Evolutionary conservation across 108 stramenopile species (phyloP).

Genomic region (Stephanodiscus minutulus): DNA sequence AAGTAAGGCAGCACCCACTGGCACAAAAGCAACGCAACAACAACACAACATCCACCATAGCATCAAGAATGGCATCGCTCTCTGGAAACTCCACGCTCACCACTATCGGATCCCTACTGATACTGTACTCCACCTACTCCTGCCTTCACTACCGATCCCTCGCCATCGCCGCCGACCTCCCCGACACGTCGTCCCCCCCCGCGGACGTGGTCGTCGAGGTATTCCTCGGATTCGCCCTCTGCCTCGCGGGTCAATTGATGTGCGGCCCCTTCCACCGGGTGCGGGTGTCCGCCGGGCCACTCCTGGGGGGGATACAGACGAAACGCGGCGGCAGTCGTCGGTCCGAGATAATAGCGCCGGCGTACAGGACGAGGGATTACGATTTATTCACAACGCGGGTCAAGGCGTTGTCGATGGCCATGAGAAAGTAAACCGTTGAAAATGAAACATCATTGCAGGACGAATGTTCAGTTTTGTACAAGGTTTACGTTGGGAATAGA

Average conservation of each 20-base stretch:
- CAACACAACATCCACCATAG: no score
- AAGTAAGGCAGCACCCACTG: no score
- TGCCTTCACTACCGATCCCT: conserved; percentile 57
- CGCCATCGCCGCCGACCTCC: conserved; percentile 45
- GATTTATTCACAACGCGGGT: conserved; percentile 44
- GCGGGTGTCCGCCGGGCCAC: conserved; percentile 15
- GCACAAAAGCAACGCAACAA: no score
- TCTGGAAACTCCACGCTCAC: conserved; percentile 35
- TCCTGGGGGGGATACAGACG: neutral
- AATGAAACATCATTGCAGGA: neutral
- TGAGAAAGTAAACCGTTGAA: neutral
- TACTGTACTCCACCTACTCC: conserved; percentile 53
- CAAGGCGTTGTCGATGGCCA: conserved; percentile 17
- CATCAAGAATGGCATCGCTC: conserved; percentile 27
- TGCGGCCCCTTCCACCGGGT: conserved; percentile 48
- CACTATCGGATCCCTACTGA: conserved; percentile 34
- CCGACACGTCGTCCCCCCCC: conserved; percentile 50
- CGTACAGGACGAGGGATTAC: conserved; percentile 50
- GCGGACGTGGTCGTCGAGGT: conserved; percentile 52
- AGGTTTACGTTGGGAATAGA: no score
- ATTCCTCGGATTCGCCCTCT: conserved; percentile 38
- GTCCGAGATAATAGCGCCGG: conserved; percentile 44
- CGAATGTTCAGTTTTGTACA: neutral
- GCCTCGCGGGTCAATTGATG: conserved; percentile 47
- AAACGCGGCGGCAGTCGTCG: neutral